Base-by-base conservation (phyloP, 257 asterid genomes). In the Striga asiatica region DNA sequence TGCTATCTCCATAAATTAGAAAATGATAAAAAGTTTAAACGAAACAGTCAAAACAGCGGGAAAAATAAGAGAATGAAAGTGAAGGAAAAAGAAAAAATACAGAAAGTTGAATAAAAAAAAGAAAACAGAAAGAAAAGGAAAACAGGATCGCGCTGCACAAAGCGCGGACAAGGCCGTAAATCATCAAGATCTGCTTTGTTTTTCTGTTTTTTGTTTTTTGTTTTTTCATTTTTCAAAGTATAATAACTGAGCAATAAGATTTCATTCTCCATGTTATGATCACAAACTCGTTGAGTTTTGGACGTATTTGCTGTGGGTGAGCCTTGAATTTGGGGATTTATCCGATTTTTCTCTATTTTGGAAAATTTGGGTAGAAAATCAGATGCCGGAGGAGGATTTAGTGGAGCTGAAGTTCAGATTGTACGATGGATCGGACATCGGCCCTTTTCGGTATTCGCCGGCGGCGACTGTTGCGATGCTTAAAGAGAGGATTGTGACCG, bases 361-460 rank as follows among this genome's bases (percentile, higher is more conserved):
- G 39, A 24, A 49, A 24, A 45, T 48, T 58, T 41, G 32, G 64
- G 54, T 29, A 46, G 24, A 51, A 72, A 47, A 13, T 10, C 70
- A 67, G 37, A 74, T 74, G 79, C 76, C 79, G 75, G 83, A 74
- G 69, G 77, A 77, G 63, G 75, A 77, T 47, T 67, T 75, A 54
- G 76, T 85, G 48, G 89, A 85, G 89, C 72, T 85, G 56, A 88
- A 88, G 79, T 85, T 89, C 81, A 79, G 97, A 64, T 71, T 89
- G 67, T 78, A 81, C 67, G 95, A 89, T 85, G 95, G 95, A 76
- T 89, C 95, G 56, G 95, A 89, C 68, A 77, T 89, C 66, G 95
- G 95, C 39, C 97, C 97, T 39, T 88, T 85, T 71, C 78, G 84
- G 43, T 88, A 82, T 58, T 82, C 95, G 7, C 92, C 92, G 46